phyloP scores from a whole-genome alignment of 176 grass and related monocot species.

The Elymus sibiricus region DNA sequence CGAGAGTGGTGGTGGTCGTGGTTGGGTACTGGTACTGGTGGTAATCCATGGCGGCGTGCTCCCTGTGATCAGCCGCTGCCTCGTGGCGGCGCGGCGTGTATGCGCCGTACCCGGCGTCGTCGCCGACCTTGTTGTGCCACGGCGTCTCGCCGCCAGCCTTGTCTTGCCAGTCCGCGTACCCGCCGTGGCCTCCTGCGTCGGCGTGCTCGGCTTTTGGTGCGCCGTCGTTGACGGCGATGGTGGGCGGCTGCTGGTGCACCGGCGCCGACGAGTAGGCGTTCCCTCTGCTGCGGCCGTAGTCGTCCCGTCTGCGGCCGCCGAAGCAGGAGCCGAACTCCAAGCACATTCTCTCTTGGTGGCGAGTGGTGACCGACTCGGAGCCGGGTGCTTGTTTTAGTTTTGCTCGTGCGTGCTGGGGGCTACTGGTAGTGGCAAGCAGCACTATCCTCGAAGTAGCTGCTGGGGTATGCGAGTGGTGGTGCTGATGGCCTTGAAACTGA shows the following conservation, averaged over 20 bases:
- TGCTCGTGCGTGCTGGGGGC: too few relatives aligned
- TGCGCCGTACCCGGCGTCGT: not conserved
- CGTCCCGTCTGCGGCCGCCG: not conserved
- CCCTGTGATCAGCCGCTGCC: not conserved
- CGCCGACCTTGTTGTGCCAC: not conserved
- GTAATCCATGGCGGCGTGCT: not conserved
- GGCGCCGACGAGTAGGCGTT: not conserved
- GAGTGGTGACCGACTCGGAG: too few relatives aligned
- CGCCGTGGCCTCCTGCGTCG: not conserved
- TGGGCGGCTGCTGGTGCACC: too few relatives aligned
- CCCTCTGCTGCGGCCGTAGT: not conserved
- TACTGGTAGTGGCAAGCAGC: not conserved
- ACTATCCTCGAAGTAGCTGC: too few relatives aligned
- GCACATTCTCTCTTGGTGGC: slow-evolving; percentile 7
- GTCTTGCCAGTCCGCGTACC: not conserved
- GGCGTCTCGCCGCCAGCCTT: not conserved
- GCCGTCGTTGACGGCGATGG: not conserved
- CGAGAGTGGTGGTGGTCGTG: not conserved
- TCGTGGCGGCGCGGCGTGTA: not conserved
- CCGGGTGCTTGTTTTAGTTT: too few relatives aligned
- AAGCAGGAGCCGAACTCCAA: slow-evolving; percentile 10
- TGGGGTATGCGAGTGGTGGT: too few relatives aligned
- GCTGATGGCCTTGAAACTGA: not conserved
- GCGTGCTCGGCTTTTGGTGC: not conserved
- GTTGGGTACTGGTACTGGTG: not conserved